Base-by-base conservation (phyloP, 1,284 basidiomycete species). In the Rhodotorula sp. region DNA sequence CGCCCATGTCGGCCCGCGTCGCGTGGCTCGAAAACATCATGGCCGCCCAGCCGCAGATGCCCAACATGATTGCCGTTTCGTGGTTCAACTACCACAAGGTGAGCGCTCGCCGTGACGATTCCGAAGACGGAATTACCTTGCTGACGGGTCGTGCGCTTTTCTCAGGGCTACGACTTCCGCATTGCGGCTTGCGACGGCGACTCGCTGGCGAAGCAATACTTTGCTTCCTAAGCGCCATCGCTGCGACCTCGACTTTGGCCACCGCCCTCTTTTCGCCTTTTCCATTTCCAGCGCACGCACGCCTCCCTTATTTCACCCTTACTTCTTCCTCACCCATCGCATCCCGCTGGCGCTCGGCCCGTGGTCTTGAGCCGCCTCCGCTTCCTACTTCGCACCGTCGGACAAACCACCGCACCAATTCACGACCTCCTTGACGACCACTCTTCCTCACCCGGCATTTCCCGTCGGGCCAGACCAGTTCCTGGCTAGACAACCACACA, bases 41-140 rank as follows among this genome's bases (percentile, higher is more conserved):
- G 56, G 56, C 26, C 4, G 67, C 78, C 23, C 65, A 64, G 16
- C 6, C 65, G 16, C 65, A 74, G 5, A 75, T 82, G 61, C 78
- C 79, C 46, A 76, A 81, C 64, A 74, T 79, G 64, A 66, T 80
- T 39, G 71, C 76, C 15, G 66, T 77, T 47, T 79, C 81, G 10
- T 82, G 81, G 81, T 81, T 80, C 77, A 81, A 81, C 63, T 80
- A 78, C 34, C 21, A 68, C 62, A 71, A 71, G 69, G 69, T 65
- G 8, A 34, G 62, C 12, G 23, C 21, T 34, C 29, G 20, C 34
- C 34, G 34, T 34, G 34, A 8, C 34, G 34, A 34, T 34, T 34
- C 34, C 34, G 34, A 34, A 1, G 5, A 6, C 6, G 34, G 34
- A 8, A 34, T 34, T 34, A 34, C 5, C 3, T 54, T 1, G 29